phyloP scores from a whole-genome alignment of 2,329 filamentous ascomycete species.

The Claviceps monticola region DNA sequence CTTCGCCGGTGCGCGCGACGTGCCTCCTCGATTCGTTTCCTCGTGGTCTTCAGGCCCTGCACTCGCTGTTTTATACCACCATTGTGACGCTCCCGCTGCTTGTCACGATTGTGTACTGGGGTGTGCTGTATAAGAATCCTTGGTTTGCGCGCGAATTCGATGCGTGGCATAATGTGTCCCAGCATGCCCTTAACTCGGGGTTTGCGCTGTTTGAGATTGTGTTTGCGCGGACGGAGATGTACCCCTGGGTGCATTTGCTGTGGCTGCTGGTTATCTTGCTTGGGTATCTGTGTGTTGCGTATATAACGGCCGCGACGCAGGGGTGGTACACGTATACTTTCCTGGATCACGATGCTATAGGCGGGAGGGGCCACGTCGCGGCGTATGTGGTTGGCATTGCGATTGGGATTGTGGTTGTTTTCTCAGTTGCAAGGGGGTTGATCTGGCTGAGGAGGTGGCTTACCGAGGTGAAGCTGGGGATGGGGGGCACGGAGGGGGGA shows the following conservation, averaged over 20 bases:
- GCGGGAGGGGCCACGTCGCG: slow-evolving; percentile 35
- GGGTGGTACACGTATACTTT: slow-evolving; percentile 68
- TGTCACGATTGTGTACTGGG: slow-evolving; percentile 61
- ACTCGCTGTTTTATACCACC: slow-evolving; percentile 50
- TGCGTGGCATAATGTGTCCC: slow-evolving; percentile 53
- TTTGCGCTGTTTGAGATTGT: slow-evolving; percentile 67
- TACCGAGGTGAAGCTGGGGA: slow-evolving; percentile 31
- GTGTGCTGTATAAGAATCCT: slow-evolving; percentile 34
- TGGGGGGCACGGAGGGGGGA: slow-evolving; percentile 23
- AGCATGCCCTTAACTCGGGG: slow-evolving; percentile 60
- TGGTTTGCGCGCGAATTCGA: slow-evolving; percentile 39
- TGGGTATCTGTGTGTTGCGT: slow-evolving; percentile 60
- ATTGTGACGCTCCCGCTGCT: slow-evolving; percentile 51
- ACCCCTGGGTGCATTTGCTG: slow-evolving; percentile 48
- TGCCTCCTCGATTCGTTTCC: slow-evolving; percentile 46
- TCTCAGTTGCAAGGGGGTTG: slow-evolving; percentile 33
- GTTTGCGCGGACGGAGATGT: slow-evolving; percentile 49
- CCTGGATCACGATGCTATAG: slow-evolving; percentile 48
- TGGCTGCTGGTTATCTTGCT: slow-evolving; percentile 57
- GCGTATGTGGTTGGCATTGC: slow-evolving; percentile 50
- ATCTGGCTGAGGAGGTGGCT: slow-evolving; percentile 37
- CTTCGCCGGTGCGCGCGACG: slow-evolving; percentile 15
- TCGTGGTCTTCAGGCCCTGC: slow-evolving; percentile 47
- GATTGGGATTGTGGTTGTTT: slow-evolving; percentile 37
- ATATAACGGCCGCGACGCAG: slow-evolving; percentile 54